Conservation (phyloP, 2,329 filamentous ascomycete species). For the Coniella vitis region DNA sequence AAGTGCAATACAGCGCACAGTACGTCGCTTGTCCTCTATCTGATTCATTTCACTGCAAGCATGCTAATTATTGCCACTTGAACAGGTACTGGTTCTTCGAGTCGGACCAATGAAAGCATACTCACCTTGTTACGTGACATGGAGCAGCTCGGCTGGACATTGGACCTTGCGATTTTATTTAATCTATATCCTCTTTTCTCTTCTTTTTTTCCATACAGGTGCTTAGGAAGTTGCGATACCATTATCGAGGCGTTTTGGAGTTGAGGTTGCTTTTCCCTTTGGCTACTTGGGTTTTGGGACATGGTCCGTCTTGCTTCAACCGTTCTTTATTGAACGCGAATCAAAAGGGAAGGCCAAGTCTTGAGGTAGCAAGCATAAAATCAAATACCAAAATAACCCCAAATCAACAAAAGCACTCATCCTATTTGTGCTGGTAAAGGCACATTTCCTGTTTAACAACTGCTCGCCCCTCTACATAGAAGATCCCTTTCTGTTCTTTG, state of each 20-base stretch:
- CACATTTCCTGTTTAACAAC: no score
- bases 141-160: no score
- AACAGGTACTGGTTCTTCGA: constrained; percentile 36
- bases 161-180: no score
- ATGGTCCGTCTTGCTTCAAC: background rate
- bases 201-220: background rate
- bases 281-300: background rate
- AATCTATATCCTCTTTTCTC: background rate
- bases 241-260: constrained; percentile 6
- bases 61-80: constrained; percentile 1
- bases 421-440: no score
- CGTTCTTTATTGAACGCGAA: background rate
- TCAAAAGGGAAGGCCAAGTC: background rate
- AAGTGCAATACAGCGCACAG: constrained; percentile 75
- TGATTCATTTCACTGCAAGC: background rate
- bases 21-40: constrained; percentile 46
- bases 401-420: no score
- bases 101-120: background rate
- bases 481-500: no score
- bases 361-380: background rate
- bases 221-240: background rate
- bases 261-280: background rate
- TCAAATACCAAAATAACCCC: no score
- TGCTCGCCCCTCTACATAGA: no score
- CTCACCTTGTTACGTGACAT: background rate